A percentile compares a stretch with the other conserved stretches of the same genome.
phyloP scores from a whole-genome alignment of 2,329 filamentous ascomycete species.

The Hypoxylon sp. region DNA sequence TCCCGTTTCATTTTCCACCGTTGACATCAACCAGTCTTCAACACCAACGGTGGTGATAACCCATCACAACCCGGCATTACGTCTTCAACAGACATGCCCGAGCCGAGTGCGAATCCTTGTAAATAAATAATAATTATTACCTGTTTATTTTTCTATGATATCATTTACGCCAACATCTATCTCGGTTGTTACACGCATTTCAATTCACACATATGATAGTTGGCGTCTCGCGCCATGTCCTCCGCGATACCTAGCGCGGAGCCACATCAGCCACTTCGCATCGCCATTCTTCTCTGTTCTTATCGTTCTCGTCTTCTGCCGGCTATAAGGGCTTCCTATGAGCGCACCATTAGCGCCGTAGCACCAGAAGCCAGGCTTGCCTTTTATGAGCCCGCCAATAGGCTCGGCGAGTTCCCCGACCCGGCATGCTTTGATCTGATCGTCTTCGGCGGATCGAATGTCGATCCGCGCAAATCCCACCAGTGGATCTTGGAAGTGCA shows the following conservation, averaged over 20 bases:
- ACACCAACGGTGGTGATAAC: too few relatives aligned
- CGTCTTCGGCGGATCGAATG: constrained; percentile 54
- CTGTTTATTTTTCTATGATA: constrained; percentile 7
- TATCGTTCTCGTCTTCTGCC: constrained; percentile 49
- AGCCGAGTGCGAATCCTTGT: too few relatives aligned
- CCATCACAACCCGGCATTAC: constrained; percentile 15
- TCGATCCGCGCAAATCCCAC: constrained; percentile 51
- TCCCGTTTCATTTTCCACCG: not conserved
- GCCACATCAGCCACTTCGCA: constrained; percentile 37
- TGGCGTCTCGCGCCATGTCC: constrained; percentile 15
- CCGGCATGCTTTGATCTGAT: constrained; percentile 53
- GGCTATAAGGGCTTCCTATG: constrained; percentile 49
- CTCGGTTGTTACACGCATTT: not conserved
- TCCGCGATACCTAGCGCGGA: constrained; percentile 7
- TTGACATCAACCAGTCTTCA: constrained; percentile 26
- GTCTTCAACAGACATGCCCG: constrained; percentile 44
- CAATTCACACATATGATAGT: too few relatives aligned
- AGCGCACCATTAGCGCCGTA: constrained; percentile 46
- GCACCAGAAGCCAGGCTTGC: constrained; percentile 43
- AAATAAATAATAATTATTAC: too few relatives aligned
- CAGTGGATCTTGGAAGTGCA: constrained; percentile 54
- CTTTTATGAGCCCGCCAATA: constrained; percentile 52
- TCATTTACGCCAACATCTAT: constrained; percentile 11
- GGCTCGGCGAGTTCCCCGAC: constrained; percentile 46
- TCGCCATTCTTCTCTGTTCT: constrained; percentile 52